Conservation (phyloP, 805 yeast genomes). For the Metschnikowia reukaufii region DNA sequence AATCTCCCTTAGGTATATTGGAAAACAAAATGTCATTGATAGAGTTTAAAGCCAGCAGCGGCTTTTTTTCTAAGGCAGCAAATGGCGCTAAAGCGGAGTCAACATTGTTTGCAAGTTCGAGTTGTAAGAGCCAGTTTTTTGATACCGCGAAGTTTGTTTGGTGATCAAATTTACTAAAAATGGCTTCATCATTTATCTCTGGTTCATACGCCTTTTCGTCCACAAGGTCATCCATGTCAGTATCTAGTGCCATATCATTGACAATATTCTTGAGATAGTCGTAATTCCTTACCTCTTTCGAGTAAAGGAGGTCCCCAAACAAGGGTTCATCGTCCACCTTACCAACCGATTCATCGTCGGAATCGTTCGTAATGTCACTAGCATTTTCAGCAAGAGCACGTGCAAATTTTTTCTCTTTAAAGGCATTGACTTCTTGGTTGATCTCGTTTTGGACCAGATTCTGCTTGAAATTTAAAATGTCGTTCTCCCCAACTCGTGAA, state of each 20-base stretch:
- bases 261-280: constrained; percentile 38
- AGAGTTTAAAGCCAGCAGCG: constrained; percentile 30
- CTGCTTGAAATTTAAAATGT: constrained; percentile 31
- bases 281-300: constrained; percentile 21
- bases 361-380: constrained; percentile 33
- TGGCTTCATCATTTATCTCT: constrained; percentile 42
- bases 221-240: constrained; percentile 40
- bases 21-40: constrained; percentile 51
- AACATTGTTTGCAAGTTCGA: constrained; percentile 51
- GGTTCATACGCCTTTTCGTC: constrained; percentile 74
- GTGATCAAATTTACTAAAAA: constrained; percentile 36
- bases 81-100: constrained; percentile 41
- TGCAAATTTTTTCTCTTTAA: constrained; percentile 23
- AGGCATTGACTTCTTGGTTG: constrained; percentile 24
- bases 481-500: constrained; percentile 13
- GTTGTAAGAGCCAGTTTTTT: constrained; percentile 64
- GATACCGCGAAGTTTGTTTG: constrained; percentile 50
- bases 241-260: constrained; percentile 31
- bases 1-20: constrained; percentile 35
- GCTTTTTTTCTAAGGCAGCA: constrained; percentile 5
- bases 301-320: constrained; percentile 16
- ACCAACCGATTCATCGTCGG: constrained; percentile 21
- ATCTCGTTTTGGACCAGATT: constrained; percentile 34
- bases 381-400: constrained; percentile 28
- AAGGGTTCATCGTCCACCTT: constrained; percentile 15